A percentile compares a stretch with the other conserved stretches of the same genome.
Evolutionary conservation across 805 yeast genomes (phyloP).

Genomic region (Debaryomyces tyrocola): DNA sequence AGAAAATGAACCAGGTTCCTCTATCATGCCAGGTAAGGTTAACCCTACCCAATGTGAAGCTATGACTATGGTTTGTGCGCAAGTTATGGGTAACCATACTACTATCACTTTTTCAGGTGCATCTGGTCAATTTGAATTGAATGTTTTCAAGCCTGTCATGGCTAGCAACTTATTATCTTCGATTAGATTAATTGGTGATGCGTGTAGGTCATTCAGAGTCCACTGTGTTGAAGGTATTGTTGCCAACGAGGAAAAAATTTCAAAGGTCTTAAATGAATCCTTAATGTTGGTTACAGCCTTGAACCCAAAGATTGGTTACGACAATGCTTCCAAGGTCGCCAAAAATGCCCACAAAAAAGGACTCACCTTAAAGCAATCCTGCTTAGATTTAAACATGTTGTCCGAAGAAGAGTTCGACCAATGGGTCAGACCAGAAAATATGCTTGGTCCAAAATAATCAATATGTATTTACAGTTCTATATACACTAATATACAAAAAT

Average conservation of each 20-base stretch:
- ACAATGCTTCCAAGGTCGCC: conserved; percentile 40
- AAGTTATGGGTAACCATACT: conserved; percentile 40
- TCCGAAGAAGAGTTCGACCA: conserved; percentile 34
- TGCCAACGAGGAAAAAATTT: conserved; percentile 37
- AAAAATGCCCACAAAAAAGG: conserved; percentile 43
- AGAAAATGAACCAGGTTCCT: conserved; percentile 41
- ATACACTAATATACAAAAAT: conserved; percentile 1
- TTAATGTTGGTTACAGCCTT: conserved; percentile 43
- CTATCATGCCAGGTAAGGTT: conserved; percentile 44
- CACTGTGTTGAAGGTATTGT: conserved; percentile 39
- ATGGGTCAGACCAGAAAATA: conserved; percentile 42
- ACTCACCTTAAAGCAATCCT: conserved; percentile 36
- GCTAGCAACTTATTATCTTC: conserved; percentile 36
- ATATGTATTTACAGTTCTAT: background rate
- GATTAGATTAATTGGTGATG: conserved; percentile 35
- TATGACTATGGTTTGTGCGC: conserved; percentile 40
- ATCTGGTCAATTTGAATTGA: conserved; percentile 41
- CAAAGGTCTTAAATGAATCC: conserved; percentile 36
- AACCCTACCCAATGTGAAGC: conserved; percentile 44
- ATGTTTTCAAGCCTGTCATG: conserved; percentile 42
- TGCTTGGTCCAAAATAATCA: conserved; percentile 38
- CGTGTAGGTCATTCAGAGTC: conserved; percentile 32
- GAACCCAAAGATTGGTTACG: conserved; percentile 42
- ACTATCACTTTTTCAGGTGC: conserved; percentile 41
- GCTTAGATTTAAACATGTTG: conserved; percentile 36